Evolutionary conservation across 495 filamentous ascomycete species (phyloP), one percentile per base, ranked within the genome.

Genomic region (Tetracladium marchalianum): DNA sequence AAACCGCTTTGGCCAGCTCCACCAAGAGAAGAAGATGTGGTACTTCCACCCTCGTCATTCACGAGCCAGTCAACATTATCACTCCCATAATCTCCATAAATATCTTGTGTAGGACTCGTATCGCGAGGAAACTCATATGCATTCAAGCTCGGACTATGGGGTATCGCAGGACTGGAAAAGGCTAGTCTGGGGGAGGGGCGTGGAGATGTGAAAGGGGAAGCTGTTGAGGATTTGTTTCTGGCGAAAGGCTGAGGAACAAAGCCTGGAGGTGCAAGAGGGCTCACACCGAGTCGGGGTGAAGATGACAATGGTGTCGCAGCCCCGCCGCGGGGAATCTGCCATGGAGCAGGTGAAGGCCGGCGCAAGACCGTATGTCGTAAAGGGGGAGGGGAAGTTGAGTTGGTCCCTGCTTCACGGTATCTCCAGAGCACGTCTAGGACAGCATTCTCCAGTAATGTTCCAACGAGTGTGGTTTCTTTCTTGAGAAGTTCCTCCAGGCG

Each of bases 61-160:
- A 95, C 87, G 33, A 97, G 70, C 93, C 92, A 97, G 60, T 96
- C 90, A 35, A 97, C 87, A 51, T 86, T 90, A 60, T 97, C 92
- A 47, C 81, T 89, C 43, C 89, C 89, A 53, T 86, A 81, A 57
- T 97, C 90, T 11, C 88, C 89, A 60, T 94, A 95, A 41, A 84
- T 81, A 49, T 96, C 89, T 24, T 82, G 80, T 9, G 82, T 73
- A 15, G 85, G 83, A 19, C 77, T 83, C 32, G 85, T 72, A 49
- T 77, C 75, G 62, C 55, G 85, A 66, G 66, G 80, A 60, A 95
- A 94, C 60, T 94, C 87, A 64, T 97, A 97, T 12, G 92, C 88
- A 60, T 89, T 94, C 41, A 97, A 59, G 57, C 75, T 95, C 24
- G 93, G 93, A 43, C 89, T 96, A 58, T 97, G 90, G 4, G 93